phyloP scores from a whole-genome alignment of 192 early-diverging fungal genomes.

The Coemansia sp. region DNA sequence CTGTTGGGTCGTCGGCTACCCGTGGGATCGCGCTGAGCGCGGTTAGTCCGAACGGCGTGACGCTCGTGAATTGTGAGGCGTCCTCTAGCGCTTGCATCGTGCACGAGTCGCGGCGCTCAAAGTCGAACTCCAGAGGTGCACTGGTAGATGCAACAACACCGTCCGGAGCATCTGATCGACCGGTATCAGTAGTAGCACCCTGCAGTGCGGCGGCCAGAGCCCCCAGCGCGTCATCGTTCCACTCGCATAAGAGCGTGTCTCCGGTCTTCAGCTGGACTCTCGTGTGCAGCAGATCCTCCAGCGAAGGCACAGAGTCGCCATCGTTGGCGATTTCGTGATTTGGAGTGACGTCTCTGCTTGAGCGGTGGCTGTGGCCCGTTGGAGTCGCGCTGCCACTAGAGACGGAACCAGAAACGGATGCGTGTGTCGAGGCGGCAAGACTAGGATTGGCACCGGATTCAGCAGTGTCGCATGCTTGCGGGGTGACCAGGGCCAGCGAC shows the following conservation, averaged over 20 bases:
- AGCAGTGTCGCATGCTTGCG: background rate
- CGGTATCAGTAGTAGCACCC: background rate
- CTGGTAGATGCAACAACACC: background rate
- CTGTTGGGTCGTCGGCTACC: slow-evolving; percentile 6
- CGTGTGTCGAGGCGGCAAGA: background rate
- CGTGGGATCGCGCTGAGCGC: slow-evolving; percentile 11
- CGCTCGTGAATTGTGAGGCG: slow-evolving; percentile 21
- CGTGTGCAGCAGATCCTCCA: slow-evolving; percentile 19
- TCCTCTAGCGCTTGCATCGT: slow-evolving; percentile 45
- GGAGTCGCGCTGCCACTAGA: background rate
- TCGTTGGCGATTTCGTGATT: background rate
- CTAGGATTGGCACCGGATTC: background rate
- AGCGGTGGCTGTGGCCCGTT: background rate
- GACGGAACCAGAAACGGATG: background rate
- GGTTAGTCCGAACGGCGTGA: slow-evolving; percentile 14
- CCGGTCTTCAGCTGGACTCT: slow-evolving; percentile 35
- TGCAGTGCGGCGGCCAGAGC: slow-evolving; percentile 31
- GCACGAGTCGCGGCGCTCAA: slow-evolving; percentile 29
- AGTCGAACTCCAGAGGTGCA: slow-evolving; percentile 20
- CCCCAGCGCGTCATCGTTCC: slow-evolving; percentile 26
- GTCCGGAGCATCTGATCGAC: background rate
- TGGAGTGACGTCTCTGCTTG: background rate
- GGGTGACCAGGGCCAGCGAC: background rate
- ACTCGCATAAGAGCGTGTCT: slow-evolving; percentile 52
- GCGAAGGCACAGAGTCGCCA: slow-evolving; percentile 20